These are phyloP conservation scores for Kwoniella sp. DNA, from an alignment of 768 basidiomycete genomes.

Conservation along the genomic window DNA sequence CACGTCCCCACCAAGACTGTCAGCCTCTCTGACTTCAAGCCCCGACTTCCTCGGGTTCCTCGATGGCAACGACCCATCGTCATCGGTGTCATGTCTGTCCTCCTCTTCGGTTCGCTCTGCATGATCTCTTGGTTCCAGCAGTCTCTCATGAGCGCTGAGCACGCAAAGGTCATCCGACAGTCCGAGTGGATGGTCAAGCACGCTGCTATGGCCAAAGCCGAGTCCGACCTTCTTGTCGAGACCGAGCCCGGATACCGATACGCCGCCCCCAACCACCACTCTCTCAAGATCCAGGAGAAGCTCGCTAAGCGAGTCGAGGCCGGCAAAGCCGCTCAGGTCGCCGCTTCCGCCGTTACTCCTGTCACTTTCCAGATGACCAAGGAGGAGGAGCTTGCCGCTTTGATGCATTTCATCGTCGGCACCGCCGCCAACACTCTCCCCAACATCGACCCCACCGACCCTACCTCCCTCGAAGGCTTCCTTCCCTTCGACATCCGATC, in stretches of 20 bases:
- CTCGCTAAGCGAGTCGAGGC: slow-evolving; percentile 17
- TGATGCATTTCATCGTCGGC: slow-evolving; percentile 34
- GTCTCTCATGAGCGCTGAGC: slow-evolving; percentile 15
- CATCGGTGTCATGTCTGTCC: slow-evolving; percentile 25
- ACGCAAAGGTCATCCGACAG: slow-evolving; percentile 24
- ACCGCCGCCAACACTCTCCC: slow-evolving; percentile 34
- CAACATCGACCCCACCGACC: slow-evolving; percentile 20
- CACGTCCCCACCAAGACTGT: slow-evolving; percentile 32
- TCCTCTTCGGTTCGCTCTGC: slow-evolving; percentile 31
- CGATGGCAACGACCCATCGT: slow-evolving; percentile 32
- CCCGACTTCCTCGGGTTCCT: slow-evolving; percentile 22
- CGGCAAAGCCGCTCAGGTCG: slow-evolving; percentile 11
- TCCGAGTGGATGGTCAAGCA: slow-evolving; percentile 26
- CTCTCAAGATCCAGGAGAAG: slow-evolving; percentile 27
- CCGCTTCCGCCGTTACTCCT: neutral
- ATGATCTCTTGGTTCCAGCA: slow-evolving; percentile 34
- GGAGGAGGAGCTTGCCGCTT: slow-evolving; percentile 34
- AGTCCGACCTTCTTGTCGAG: slow-evolving; percentile 23
- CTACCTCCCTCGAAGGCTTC: slow-evolving; percentile 23
- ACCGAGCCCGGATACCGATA: slow-evolving; percentile 24
- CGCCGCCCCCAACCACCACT: slow-evolving; percentile 27
- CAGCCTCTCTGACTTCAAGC: slow-evolving; percentile 23
- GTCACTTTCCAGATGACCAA: slow-evolving; percentile 25
- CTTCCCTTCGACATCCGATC: slow-evolving; percentile 40
- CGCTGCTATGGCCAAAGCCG: slow-evolving; percentile 22